Percentiles rank a stretch among this genome's conserved stretches.
These are phyloP conservation scores for Sporisorium reilianum DNA, from an alignment of 1,284 basidiomycete genomes.

Conservation along the genomic window DNA sequence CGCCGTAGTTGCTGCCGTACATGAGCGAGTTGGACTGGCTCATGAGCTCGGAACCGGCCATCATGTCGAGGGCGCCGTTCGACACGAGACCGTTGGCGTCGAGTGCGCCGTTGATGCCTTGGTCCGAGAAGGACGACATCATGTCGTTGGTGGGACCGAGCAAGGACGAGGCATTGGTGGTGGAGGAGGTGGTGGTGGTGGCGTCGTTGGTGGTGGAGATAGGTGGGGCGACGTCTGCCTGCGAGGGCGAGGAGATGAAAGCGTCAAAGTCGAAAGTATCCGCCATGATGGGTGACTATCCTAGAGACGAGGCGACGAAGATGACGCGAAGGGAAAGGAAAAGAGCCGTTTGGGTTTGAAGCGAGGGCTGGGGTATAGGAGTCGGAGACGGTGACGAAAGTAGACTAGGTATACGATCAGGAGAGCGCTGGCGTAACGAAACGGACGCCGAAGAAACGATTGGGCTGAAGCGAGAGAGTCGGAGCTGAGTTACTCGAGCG, in stretches of 20 bases:
- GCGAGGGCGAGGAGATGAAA: conserved; percentile 53
- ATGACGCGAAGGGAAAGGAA: background rate
- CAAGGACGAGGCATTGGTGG: conserved; percentile 10
- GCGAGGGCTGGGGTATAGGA: conserved; percentile 19
- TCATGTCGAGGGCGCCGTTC: conserved; percentile 35
- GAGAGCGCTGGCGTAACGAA: conserved; percentile 51
- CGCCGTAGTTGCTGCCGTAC: conserved; percentile 38
- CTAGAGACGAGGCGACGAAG: conserved; percentile 14
- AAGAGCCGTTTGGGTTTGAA: conserved; percentile 1
- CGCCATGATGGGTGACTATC: conserved; percentile 27
- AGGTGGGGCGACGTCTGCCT: conserved; percentile 25
- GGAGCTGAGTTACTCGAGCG: background rate
- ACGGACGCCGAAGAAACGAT: conserved; percentile 34
- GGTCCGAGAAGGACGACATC: conserved; percentile 39
- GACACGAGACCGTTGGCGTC: conserved; percentile 10
- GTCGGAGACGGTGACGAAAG: conserved; percentile 13
- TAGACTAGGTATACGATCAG: conserved; percentile 18
- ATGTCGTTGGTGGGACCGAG: conserved; percentile 29
- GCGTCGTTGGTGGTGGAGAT: conserved; percentile 5
- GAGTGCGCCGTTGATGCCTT: conserved; percentile 23
- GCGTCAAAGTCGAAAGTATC: conserved; percentile 57
- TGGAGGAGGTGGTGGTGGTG: conserved; percentile 3
- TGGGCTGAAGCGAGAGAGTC: conserved; percentile 20
- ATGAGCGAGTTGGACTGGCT: conserved; percentile 43
- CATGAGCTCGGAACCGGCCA: conserved; percentile 34